Conservation (phyloP, 371 early-diverging fungal species). For the Mortierella sp. region DNA sequence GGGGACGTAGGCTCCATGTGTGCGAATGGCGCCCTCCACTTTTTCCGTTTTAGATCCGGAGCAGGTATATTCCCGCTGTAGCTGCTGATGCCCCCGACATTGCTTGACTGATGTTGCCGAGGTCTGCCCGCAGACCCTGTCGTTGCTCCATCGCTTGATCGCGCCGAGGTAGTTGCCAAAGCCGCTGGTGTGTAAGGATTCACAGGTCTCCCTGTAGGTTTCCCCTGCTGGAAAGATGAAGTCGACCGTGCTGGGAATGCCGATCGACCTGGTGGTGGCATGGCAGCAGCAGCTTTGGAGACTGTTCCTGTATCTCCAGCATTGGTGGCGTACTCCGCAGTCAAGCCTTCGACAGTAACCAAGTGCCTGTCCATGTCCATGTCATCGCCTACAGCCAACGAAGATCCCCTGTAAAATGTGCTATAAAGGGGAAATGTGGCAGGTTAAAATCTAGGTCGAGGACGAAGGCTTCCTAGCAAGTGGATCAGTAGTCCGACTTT, state of each 20-base stretch:
- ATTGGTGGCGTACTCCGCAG: slow-evolving; percentile 30
- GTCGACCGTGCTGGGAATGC: background rate
- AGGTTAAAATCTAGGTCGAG: background rate
- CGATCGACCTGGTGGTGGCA: background rate
- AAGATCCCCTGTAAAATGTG: slow-evolving; percentile 61
- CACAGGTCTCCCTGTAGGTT: background rate
- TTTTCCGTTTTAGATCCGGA: slow-evolving; percentile 35
- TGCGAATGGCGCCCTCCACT: slow-evolving; percentile 45
- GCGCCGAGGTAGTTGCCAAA: background rate
- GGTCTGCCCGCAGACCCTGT: background rate
- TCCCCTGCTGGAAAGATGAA: background rate
- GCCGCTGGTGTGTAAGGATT: background rate
- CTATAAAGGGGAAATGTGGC: slow-evolving; percentile 33
- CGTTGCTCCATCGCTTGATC: background rate
- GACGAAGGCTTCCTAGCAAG: background rate
- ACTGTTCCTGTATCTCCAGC: slow-evolving; percentile 11
- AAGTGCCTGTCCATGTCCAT: slow-evolving; percentile 74
- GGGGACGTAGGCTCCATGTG: background rate
- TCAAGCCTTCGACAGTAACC: slow-evolving; percentile 63
- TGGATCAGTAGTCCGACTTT: too few relatives aligned
- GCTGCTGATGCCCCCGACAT: background rate
- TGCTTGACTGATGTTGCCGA: background rate
- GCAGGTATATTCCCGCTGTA: background rate
- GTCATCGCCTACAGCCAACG: slow-evolving; percentile 67
- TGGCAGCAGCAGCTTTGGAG: background rate